A percentile compares a stretch with the other conserved stretches of the same genome.
phyloP scores from a whole-genome alignment of 73 alveolate genomes.

The Paramecium tetraurelia region DNA sequence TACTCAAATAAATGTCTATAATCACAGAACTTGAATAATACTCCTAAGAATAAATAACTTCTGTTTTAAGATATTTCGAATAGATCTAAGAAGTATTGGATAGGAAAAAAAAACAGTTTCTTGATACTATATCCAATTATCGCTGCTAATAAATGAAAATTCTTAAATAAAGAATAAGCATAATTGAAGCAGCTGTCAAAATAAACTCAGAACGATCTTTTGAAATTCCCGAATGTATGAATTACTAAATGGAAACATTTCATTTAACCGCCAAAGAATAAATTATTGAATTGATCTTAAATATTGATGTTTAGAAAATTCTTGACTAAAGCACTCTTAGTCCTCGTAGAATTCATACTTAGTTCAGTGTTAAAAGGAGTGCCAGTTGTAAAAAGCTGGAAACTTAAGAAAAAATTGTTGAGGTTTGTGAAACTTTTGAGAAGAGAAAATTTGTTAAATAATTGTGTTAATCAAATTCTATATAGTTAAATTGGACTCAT shows the following conservation, averaged over 20 bases:
- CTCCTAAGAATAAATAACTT: background rate
- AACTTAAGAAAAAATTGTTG: background rate
- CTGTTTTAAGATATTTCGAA: background rate
- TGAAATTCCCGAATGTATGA: background rate
- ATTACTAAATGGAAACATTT: background rate
- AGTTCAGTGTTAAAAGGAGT: background rate
- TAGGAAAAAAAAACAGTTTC: background rate
- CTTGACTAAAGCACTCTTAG: background rate
- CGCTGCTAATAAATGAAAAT: background rate
- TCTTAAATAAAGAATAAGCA: background rate
- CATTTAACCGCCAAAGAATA: background rate
- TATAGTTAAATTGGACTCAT: background rate
- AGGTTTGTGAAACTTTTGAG: background rate
- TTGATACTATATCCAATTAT: background rate
- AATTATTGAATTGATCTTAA: background rate
- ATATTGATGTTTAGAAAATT: background rate
- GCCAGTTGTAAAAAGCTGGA: constrained; percentile 4
- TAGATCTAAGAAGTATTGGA: background rate
- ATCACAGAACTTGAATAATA: background rate
- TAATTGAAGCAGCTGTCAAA: background rate
- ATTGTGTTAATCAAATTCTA: background rate
- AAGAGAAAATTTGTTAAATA: background rate
- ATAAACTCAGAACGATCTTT: background rate
- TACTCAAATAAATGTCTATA: background rate
- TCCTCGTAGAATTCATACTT: background rate